phyloP scores from a whole-genome alignment of 495 filamentous ascomycete genomes.

The Hapsidospora chrysogenum region DNA sequence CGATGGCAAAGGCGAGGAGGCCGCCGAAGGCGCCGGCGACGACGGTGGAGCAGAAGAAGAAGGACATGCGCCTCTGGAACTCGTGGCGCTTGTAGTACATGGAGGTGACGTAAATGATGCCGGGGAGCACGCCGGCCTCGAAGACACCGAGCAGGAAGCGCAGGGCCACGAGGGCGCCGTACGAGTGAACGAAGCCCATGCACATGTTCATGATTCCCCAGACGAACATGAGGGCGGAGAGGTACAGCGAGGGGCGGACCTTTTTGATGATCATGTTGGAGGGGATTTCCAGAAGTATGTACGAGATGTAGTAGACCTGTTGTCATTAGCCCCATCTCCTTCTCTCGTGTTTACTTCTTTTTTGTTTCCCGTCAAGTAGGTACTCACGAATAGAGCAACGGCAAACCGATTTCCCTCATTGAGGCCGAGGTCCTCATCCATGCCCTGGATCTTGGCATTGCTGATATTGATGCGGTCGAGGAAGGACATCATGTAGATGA shows the following conservation, averaged over 20 bases:
- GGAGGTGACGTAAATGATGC: constrained; percentile 31
- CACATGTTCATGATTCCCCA: constrained; percentile 37
- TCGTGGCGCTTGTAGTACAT: constrained; percentile 31
- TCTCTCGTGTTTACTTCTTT: background rate
- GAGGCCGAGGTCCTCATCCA: constrained; percentile 41
- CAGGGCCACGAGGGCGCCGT: constrained; percentile 35
- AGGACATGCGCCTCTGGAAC: constrained; percentile 21
- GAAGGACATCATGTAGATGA: constrained; percentile 27
- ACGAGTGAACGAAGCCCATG: constrained; percentile 35
- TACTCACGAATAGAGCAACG: constrained; percentile 36
- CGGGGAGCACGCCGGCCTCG: constrained; percentile 44
- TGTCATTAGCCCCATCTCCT: background rate
- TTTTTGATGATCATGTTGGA: constrained; percentile 47
- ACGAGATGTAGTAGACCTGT: constrained; percentile 31
- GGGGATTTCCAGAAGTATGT: constrained; percentile 32
- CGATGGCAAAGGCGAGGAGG: constrained; percentile 19
- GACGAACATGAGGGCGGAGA: constrained; percentile 29
- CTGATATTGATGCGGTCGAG: constrained; percentile 43
- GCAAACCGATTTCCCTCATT: constrained; percentile 39
- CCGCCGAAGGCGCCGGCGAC: constrained; percentile 49
- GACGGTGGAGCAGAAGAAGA: constrained; percentile 51
- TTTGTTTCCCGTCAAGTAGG: too few relatives aligned
- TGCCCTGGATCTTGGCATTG: constrained; percentile 44
- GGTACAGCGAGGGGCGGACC: constrained; percentile 36
- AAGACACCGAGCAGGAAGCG: constrained; percentile 44